phyloP scores from a whole-genome alignment of 805 yeast genomes.

The Hanseniaspora valbyensis region DNA sequence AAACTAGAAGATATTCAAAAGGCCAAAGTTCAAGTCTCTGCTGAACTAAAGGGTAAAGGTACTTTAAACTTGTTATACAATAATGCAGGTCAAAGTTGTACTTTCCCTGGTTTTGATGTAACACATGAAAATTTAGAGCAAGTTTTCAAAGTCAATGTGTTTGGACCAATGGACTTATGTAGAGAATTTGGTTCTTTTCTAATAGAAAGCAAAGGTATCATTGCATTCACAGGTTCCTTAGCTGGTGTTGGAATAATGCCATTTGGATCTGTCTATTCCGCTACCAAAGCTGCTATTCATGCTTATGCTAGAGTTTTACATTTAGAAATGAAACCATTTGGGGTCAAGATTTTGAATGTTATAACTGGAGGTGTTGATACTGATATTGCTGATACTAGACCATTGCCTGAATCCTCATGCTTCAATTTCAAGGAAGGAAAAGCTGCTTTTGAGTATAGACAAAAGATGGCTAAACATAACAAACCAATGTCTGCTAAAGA shows the following conservation, averaged over 20 bases:
- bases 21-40: slow-evolving; percentile 34
- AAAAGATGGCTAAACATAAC: slow-evolving; percentile 47
- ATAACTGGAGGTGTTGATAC: slow-evolving; percentile 71
- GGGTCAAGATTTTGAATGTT: slow-evolving; percentile 56
- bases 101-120: slow-evolving; percentile 59
- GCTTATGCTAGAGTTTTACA: slow-evolving; percentile 54
- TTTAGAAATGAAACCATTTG: slow-evolving; percentile 60
- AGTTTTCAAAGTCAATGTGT: slow-evolving; percentile 55
- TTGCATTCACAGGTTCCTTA: slow-evolving; percentile 65
- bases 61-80: slow-evolving; percentile 53
- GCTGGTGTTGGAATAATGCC: slow-evolving; percentile 62
- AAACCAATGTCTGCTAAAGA: slow-evolving; percentile 49
- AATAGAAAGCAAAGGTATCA: slow-evolving; percentile 34
- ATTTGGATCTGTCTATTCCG: slow-evolving; percentile 52
- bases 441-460: slow-evolving; percentile 40
- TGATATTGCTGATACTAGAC: slow-evolving; percentile 54
- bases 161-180: slow-evolving; percentile 55
- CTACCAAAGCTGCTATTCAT: slow-evolving; percentile 68
- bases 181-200: slow-evolving; percentile 46
- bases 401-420: slow-evolving; percentile 45
- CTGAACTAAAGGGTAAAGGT: slow-evolving; percentile 34
- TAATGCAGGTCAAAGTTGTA: slow-evolving; percentile 70
- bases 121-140: slow-evolving; percentile 41
- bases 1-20: slow-evolving; percentile 36
- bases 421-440: slow-evolving; percentile 43